Conservation (phyloP, 2,329 filamentous ascomycete species). For the Fusarium armeniacum region DNA sequence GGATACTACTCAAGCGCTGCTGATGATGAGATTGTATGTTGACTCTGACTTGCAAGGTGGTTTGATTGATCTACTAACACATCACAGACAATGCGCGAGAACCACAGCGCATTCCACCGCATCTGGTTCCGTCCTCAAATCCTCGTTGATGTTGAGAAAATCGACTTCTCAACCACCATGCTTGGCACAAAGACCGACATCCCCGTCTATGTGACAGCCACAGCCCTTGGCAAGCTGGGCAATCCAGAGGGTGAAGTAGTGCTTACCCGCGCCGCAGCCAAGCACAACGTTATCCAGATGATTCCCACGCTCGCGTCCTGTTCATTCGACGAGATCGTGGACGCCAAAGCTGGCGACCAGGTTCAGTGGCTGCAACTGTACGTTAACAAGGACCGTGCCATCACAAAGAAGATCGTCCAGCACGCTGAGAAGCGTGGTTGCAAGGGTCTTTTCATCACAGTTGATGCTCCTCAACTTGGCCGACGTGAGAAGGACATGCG, state of each 20-base stretch:
- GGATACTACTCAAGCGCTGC: slow-evolving; percentile 97
- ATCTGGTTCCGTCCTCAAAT: slow-evolving; percentile 95
- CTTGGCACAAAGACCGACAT: slow-evolving; percentile 86
- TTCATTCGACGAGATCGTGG: slow-evolving; percentile 96
- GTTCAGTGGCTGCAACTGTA: slow-evolving; percentile 98
- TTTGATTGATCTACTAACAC: slow-evolving; percentile 2
- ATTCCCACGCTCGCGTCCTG: slow-evolving; percentile 97
- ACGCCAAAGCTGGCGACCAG: slow-evolving; percentile 82
- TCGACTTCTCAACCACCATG: slow-evolving; percentile 94
- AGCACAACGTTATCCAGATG: slow-evolving; percentile 96
- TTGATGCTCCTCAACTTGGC: slow-evolving; percentile 95
- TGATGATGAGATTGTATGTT: slow-evolving; percentile 61
- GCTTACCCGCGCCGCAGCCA: slow-evolving; percentile 84
- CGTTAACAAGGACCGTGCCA: slow-evolving; percentile 93
- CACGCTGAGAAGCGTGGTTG: slow-evolving; percentile 94
- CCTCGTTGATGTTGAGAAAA: slow-evolving; percentile 87
- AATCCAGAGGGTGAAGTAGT: slow-evolving; percentile 94
- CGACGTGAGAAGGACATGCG: slow-evolving; percentile 98
- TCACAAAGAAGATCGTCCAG: slow-evolving; percentile 90
- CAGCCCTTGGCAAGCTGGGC: slow-evolving; percentile 93
- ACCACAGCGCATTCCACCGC: slow-evolving; percentile 95
- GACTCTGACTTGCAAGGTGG: neutral
- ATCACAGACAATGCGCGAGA: slow-evolving; percentile 87
- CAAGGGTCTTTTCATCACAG: slow-evolving; percentile 97
- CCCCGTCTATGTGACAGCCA: slow-evolving; percentile 97